Evolutionary conservation across 257 asterid species (phyloP).

Genomic region (Ophiorrhiza pumila): DNA sequence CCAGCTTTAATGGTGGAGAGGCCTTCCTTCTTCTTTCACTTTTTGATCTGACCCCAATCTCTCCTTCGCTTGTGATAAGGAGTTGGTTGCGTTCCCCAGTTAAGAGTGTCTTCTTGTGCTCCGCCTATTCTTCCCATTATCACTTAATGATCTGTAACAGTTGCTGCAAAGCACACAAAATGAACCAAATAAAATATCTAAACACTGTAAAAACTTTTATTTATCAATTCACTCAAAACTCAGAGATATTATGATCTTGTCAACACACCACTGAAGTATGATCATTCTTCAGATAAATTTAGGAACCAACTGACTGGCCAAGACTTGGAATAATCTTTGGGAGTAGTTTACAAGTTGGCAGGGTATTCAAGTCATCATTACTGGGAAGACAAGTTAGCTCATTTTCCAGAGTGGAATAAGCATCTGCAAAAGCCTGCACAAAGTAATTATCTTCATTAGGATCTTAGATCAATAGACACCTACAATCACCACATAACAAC

Average conservation of each 20-base stretch:
- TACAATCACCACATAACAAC: neutral
- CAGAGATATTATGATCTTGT: neutral
- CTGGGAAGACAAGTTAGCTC: constrained; percentile 50
- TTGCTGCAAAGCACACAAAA: constrained; percentile 8
- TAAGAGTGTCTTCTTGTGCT: too few species aligned
- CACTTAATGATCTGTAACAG: neutral
- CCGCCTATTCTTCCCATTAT: neutral
- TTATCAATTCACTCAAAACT: neutral
- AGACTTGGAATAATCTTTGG: constrained; percentile 90
- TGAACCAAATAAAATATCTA: neutral
- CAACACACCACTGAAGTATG: constrained; percentile 29
- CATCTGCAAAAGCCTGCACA: constrained; percentile 96
- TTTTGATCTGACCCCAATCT: too few species aligned
- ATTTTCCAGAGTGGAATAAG: constrained; percentile 77
- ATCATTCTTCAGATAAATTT: constrained; percentile 25
- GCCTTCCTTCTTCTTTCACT: too few species aligned
- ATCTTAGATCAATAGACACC: constrained; percentile 1
- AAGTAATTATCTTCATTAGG: neutral
- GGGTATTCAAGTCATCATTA: constrained; percentile 43
- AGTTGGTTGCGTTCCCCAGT: too few species aligned
- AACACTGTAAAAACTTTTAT: neutral
- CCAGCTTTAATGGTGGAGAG: too few species aligned
- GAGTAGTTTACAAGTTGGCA: constrained; percentile 57
- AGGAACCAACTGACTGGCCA: constrained; percentile 51
- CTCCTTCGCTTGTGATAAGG: too few species aligned